Percentiles rank a stretch among this genome's conserved stretches.
Evolutionary conservation across 371 early-diverging fungal genomes (phyloP).

Genomic region (Capillidium rhysosporum): DNA sequence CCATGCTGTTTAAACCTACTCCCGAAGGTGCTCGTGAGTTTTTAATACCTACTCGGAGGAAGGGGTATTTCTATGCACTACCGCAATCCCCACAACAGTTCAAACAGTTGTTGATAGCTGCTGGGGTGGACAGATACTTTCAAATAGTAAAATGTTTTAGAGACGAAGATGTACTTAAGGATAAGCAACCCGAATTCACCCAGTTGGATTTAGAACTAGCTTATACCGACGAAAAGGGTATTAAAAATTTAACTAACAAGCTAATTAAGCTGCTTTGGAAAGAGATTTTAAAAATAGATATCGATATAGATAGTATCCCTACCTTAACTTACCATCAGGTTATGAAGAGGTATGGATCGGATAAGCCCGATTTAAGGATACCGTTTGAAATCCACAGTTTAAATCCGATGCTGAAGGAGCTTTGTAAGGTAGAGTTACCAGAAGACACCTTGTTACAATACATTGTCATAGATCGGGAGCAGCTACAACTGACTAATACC

Average conservation of each 20-base stretch:
- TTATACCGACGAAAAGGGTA: slow-evolving; percentile 44
- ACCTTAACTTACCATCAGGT: slow-evolving; percentile 63
- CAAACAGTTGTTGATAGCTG: slow-evolving; percentile 83
- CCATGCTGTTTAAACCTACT: slow-evolving; percentile 78
- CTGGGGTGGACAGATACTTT: slow-evolving; percentile 76
- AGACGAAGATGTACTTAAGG: slow-evolving; percentile 74
- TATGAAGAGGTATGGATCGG: slow-evolving; percentile 24
- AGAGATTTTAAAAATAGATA: slow-evolving; percentile 16
- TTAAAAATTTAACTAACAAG: slow-evolving; percentile 55
- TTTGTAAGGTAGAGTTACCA: not conserved
- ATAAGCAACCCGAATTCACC: slow-evolving; percentile 88
- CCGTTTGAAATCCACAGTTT: not conserved
- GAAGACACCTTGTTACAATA: not conserved
- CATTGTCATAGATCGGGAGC: too few relatives aligned
- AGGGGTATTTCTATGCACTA: slow-evolving; percentile 61
- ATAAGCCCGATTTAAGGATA: slow-evolving; percentile 12
- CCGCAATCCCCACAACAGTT: slow-evolving; percentile 87
- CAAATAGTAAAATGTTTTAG: slow-evolving; percentile 88
- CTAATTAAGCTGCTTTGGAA: slow-evolving; percentile 49
- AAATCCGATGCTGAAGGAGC: not conserved
- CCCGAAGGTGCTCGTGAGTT: slow-evolving; percentile 89
- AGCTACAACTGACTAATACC: too few relatives aligned
- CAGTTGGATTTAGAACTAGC: slow-evolving; percentile 86
- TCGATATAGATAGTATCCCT: slow-evolving; percentile 33
- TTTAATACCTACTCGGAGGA: slow-evolving; percentile 68